Evolutionary conservation across 1,284 basidiomycete species (phyloP), one percentile per base, ranked within the genome.

Genomic region (Melampsora larici-populina): DNA sequence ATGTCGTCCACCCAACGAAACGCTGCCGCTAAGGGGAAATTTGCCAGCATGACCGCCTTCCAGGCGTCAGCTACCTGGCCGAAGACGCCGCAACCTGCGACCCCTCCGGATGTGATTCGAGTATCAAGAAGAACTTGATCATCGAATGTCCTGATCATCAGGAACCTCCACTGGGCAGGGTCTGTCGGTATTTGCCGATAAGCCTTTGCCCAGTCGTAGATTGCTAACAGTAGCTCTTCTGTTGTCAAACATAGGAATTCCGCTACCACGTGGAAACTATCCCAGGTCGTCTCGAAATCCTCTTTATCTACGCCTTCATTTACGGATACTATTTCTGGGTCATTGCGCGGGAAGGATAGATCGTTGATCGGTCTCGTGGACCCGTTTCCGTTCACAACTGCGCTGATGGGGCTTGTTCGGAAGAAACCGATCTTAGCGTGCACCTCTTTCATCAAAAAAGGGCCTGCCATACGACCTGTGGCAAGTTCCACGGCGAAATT

Each of bases 381-480:
- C 51, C 66, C 33, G n/a, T 68, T 40, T 17, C 31, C 66, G 26
- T 68, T 68, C n/a, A n/a, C n/a, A n/a, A n/a, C n/a, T n/a, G n/a
- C n/a, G n/a, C n/a, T n/a, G n/a, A n/a, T n/a, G n/a, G 66, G 66
- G 40, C 66, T 43, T 13, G 66, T 68, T 43, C 66, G 18, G n/a
- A 68, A 68, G 29, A 68, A 68, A 40, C 17, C 11, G 40, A 43
- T 21, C 26, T 5, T 7, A 15, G n/a, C 66, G 4, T 7, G 29
- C 29, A 21, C 36, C 66, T 17, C 46, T 11, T 68, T 46, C 18
- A 40, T 24, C 24, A 5, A 40, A 24, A 43, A 68, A 11, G 66
- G 66, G 40, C 6, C 11, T 68, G 24, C 18, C 46, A 46, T 46
- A 5, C 46, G 26, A 13, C 29, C 21, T 24, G 66, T 40, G 13